Base-by-base conservation (phyloP, 148 eudicot species). In the Spergularia marina region DNA sequence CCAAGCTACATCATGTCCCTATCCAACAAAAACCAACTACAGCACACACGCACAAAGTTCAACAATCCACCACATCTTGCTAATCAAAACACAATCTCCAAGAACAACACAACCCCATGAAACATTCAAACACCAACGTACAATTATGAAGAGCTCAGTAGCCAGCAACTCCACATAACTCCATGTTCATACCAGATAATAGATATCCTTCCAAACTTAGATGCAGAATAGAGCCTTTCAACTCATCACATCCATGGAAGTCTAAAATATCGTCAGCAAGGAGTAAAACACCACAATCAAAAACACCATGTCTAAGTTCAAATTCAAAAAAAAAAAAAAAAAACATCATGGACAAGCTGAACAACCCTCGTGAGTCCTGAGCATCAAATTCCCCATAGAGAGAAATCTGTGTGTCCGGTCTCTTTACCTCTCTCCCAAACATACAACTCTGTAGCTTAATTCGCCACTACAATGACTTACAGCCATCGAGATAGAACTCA, bases 31-130 rank as follows among this genome's bases (percentile, higher is more conserved):
- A 78, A 71, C 86, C 82, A 84, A 65, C 80, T 60, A 79, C 75
- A 64, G 34, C 77, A 72, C 71, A 44, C 49, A 44, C 49, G 72
- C 16, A 78, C 77, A 71, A 57, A 69, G 71, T 61, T 58, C 84
- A 84, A 70, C 87, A 84, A 70, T 74, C 86, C 79, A 75, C 84
- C 79, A 77, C 72, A 76, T 58, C 81, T 79, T n/a, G 34, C 36
- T 68, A 68, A n/a, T 74, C 53, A 70, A 71, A 75, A 75, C 65
- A 75, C 20, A 73, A 56, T 16, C 81, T 71, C 73, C 68, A 54
- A 15, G 16, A 60, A 82, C 76, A 78, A 60, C 82, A 75, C 66
- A 62, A 53, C 61, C 72, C 84, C 78, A 55, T 20, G n/a, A 74
- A 64, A 78, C 60, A 74, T 71, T 79, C 84, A 78, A 54, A 71